phyloP scores from a whole-genome alignment of 257 asterid species.

The Solanum virginianum region DNA sequence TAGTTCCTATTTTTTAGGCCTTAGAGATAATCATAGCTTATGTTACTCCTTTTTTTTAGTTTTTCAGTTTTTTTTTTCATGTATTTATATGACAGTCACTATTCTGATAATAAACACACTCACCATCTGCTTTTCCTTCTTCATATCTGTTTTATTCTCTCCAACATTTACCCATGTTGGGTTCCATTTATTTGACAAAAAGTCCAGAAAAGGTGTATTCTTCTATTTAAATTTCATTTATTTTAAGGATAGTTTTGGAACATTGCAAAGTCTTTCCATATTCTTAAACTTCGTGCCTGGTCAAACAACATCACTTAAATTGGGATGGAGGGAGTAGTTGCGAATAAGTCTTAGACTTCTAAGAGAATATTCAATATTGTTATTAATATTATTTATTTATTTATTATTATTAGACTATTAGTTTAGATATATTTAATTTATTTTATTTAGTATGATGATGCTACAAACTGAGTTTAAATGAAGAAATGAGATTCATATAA shows the following conservation, averaged over 20 bases:
- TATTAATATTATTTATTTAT: not conserved
- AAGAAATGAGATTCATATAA: not conserved
- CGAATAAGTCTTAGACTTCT: not conserved
- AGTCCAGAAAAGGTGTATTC: not conserved
- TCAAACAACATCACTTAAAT: not conserved
- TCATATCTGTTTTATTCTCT: no score
- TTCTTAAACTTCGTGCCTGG: not conserved
- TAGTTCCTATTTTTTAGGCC: no score
- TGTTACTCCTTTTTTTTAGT: no score
- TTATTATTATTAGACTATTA: not conserved
- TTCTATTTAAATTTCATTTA: not conserved
- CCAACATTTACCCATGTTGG: not conserved
- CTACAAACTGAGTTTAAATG: not conserved
- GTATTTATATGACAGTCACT: no score
- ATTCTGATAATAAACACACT: no score
- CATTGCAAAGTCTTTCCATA: not conserved
- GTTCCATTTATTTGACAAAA: not conserved
- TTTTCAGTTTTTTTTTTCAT: no score
- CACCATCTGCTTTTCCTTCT: no score
- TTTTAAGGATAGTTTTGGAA: not conserved
- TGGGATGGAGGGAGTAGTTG: not conserved
- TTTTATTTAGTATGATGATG: not conserved
- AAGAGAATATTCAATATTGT: not conserved
- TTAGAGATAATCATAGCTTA: no score
- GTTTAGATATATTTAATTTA: not conserved